Percentiles rank a stretch among this genome's conserved stretches.
Evolutionary conservation across 495 filamentous ascomycete species (phyloP).

Genomic region (Patellaria atrata): DNA sequence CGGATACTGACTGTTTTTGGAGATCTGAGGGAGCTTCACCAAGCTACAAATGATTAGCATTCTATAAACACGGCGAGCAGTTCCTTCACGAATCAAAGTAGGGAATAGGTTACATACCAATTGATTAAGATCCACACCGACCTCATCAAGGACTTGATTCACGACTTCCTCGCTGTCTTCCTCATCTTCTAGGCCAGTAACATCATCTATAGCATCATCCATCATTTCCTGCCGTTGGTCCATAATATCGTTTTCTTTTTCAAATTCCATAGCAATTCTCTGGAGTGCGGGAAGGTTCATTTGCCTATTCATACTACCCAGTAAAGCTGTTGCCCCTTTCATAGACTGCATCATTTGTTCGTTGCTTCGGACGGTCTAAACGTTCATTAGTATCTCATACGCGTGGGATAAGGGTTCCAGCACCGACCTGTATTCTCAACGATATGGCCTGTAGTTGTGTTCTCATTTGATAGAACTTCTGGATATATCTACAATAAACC

Average conservation of each 20-base stretch:
- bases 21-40: constrained; percentile 32
- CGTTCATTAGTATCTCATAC: constrained; percentile 3
- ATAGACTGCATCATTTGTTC: constrained; percentile 99
- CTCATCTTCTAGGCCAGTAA: constrained; percentile 79
- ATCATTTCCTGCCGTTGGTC: constrained; percentile 99
- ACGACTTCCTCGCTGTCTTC: constrained; percentile 92
- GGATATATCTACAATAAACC: constrained; percentile 54
- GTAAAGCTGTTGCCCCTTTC: constrained; percentile 85
- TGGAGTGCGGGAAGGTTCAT: constrained; percentile 96
- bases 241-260: constrained; percentile 98
- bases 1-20: constrained; percentile 26
- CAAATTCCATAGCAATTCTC: constrained; percentile 97
- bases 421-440: constrained; percentile 73
- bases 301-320: constrained; percentile 89
- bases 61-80: constrained; percentile 18
- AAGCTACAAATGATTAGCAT: constrained; percentile 25
- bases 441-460: constrained; percentile 94
- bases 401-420: constrained; percentile 7
- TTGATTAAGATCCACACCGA: constrained; percentile 82
- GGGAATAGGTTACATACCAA: constrained; percentile 43
- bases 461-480: constrained; percentile 97
- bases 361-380: constrained; percentile 84
- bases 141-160: constrained; percentile 89
- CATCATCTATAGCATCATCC: constrained; percentile 99
- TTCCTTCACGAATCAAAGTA: constrained; percentile 10